Evolutionary conservation across 495 filamentous ascomycete genomes (phyloP).

Genomic region (Cladorrhinum samala): DNA sequence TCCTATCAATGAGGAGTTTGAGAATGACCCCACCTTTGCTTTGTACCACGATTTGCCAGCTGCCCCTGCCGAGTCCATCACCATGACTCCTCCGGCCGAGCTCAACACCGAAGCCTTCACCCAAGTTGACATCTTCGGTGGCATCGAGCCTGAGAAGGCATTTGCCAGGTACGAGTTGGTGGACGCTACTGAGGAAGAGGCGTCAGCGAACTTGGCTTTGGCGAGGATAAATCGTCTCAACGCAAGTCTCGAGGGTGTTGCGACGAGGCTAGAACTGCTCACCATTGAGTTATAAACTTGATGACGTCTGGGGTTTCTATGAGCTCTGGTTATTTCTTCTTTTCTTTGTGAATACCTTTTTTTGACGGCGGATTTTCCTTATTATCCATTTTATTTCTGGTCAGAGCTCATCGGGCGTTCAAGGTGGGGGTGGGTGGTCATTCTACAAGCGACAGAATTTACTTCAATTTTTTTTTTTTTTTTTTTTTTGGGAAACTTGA

Average conservation of each 20-base stretch:
- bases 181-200: constrained; percentile 44
- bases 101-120: constrained; percentile 29
- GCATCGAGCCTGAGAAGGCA: constrained; percentile 52
- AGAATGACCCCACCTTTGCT: constrained; percentile 49
- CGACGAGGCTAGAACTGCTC: constrained; percentile 35
- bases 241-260: constrained; percentile 32
- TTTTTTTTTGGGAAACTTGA: too few species aligned
- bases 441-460: too few species aligned
- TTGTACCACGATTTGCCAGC: constrained; percentile 50
- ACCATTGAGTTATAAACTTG: constrained; percentile 28
- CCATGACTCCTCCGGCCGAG: constrained; percentile 18
- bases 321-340: neutral
- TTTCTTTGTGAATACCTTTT: neutral
- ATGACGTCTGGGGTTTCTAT: neutral
- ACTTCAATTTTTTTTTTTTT: too few species aligned
- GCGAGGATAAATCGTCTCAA: constrained; percentile 36
- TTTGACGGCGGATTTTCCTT: neutral
- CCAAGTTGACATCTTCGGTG: constrained; percentile 45
- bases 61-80: constrained; percentile 9
- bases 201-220: constrained; percentile 27
- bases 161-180: constrained; percentile 54
- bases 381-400: neutral
- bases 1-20: constrained; percentile 26
- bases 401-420: neutral
- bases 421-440: neutral